Conservation (phyloP, 192 early-diverging fungal genomes). For the Funneliformis geosporum region DNA sequence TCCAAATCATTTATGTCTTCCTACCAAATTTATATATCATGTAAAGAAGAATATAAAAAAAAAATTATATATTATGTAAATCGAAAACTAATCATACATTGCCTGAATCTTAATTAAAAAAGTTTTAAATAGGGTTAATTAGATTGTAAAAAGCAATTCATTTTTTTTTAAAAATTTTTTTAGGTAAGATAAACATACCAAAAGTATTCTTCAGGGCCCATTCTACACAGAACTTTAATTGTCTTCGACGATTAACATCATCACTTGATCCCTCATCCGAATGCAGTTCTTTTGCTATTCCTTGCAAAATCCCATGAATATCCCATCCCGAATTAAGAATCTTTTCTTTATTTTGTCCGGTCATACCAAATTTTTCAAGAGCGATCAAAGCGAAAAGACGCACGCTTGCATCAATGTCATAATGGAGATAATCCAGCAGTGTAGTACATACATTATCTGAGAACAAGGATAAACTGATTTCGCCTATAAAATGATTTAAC, state of each 20-base stretch:
- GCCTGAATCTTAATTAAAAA: constrained; percentile 7
- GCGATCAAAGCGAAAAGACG: constrained; percentile 57
- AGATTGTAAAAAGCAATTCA: not conserved
- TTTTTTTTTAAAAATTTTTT: not conserved
- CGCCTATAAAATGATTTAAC: constrained; percentile 19
- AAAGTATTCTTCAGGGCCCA: constrained; percentile 57
- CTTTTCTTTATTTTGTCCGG: constrained; percentile 46
- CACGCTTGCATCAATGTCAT: constrained; percentile 45
- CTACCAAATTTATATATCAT: not conserved
- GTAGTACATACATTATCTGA: constrained; percentile 49
- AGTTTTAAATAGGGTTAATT: not conserved
- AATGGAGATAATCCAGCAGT: constrained; percentile 45
- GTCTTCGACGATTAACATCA: constrained; percentile 37
- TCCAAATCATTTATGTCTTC: constrained; percentile 18
- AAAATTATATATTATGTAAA: not conserved
- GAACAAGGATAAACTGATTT: constrained; percentile 51
- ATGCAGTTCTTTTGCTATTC: constrained; percentile 34
- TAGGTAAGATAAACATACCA: constrained; percentile 31
- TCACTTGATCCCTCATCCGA: constrained; percentile 35
- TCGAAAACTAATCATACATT: not conserved
- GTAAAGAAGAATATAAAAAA: not conserved
- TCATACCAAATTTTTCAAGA: constrained; percentile 58
- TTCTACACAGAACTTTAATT: constrained; percentile 53
- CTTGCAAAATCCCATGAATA: constrained; percentile 33
- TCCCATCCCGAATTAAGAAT: constrained; percentile 37